Base-by-base conservation (phyloP, 176 grass and related monocot genomes). In the Oryza officinalis region DNA sequence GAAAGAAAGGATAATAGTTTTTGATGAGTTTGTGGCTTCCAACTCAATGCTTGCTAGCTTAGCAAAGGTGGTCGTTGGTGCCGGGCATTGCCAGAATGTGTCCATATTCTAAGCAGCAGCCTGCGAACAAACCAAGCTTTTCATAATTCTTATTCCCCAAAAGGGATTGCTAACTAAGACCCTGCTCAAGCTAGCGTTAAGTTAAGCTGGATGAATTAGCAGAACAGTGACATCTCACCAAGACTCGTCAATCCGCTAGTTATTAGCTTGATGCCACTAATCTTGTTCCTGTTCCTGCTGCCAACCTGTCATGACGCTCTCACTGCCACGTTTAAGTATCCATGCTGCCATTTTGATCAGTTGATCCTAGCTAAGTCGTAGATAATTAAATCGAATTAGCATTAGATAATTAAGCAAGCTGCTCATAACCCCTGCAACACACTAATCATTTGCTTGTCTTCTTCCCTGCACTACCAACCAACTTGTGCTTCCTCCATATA, bases 361-460 rank as follows among this genome's bases (percentile, higher is more conserved):
- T 27, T 26, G 12, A 32, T 23, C 60, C 52, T 7, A 54, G 50
- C 11, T 65, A 54, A 14, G 13, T 28, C 13, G 27, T 22, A 38
- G 66, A 30, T 70, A 10, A 83, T 11, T 26, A 44, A 47, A 61
- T 25, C 6, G 13, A 26, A 38, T 6, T 35, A 9, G 13, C 71
- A 31, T 15, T 31, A 52, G 49, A 40, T 77, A 47, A 65, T 45
- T 30, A 67, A 79, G 40, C 68, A 22, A 80, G 87, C 76, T 61
- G 76, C 64, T 44, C 75, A 81, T 86, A 90, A 47, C 69, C 67
- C 47, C 46, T 63, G 25, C 74, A 41, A 18, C 84, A 75, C 75
- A 25, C 75, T 80, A 69, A 90, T 90, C 38, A 90, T 90, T 71
- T 50, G 84, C 75, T 81, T 88, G 89, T 87, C 86, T 67, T 77